Evolutionary conservation across 2,329 filamentous ascomycete species (phyloP).

Genomic region (Xylariaceae sp.): DNA sequence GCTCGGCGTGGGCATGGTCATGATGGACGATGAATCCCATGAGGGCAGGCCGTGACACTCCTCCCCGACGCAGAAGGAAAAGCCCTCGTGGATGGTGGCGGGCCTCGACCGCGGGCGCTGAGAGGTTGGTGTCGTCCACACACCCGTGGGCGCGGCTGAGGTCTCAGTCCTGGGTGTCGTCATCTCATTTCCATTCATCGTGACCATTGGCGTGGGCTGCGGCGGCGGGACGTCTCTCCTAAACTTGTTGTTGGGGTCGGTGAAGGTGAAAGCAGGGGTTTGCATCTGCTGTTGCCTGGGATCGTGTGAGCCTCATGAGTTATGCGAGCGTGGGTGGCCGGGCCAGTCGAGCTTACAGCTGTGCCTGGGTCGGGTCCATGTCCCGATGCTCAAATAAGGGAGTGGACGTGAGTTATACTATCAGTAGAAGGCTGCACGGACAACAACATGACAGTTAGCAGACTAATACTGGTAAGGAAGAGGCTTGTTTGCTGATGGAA

Average conservation of each 20-base stretch:
- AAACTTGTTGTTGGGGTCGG: constrained; percentile 39
- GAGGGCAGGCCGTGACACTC: constrained; percentile 44
- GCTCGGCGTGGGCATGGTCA: constrained; percentile 44
- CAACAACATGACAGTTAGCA: no score
- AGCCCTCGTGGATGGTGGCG: constrained; percentile 53
- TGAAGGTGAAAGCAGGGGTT: constrained; percentile 42
- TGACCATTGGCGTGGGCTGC: constrained; percentile 35
- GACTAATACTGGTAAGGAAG: no score
- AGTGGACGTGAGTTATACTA: constrained; percentile 28
- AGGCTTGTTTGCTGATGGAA: constrained; percentile 16
- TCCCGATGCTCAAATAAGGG: constrained; percentile 27
- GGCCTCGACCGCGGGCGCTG: constrained; percentile 45
- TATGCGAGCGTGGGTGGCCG: constrained; percentile 9
- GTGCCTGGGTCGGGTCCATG: constrained; percentile 46
- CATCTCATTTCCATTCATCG: constrained; percentile 46
- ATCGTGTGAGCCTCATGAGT: constrained; percentile 28
- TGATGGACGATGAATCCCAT: constrained; percentile 47
- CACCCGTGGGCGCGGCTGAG: constrained; percentile 35
- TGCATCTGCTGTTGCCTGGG: constrained; percentile 41
- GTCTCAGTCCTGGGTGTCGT: constrained; percentile 36
- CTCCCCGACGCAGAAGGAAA: constrained; percentile 50
- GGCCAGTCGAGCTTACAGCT: constrained; percentile 40
- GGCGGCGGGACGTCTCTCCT: constrained; percentile 35
- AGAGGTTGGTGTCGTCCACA: constrained; percentile 50
- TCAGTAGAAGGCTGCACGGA: constrained; percentile 27